A percentile compares a stretch with the other conserved stretches of the same genome.
Conservation (phyloP, 2,329 filamentous ascomycete genomes). For the Penicillium aurantiogriseum region DNA sequence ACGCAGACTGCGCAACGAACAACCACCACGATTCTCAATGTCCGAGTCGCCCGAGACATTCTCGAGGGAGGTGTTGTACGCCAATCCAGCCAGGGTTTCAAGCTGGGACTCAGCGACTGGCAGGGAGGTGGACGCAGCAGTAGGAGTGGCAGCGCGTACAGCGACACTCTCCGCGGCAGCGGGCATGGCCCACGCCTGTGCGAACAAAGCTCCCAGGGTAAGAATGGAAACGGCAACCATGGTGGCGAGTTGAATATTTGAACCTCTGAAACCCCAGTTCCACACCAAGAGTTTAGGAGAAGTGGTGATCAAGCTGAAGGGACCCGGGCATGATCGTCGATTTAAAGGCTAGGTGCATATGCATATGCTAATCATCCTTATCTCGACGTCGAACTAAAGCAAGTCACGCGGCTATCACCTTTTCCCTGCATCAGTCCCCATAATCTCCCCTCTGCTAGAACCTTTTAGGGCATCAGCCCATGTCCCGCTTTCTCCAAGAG, state of each 20-base stretch:
- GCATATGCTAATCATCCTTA: not conserved
- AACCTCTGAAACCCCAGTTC: not conserved
- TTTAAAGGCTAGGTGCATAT: not conserved
- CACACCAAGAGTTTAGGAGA: not conserved
- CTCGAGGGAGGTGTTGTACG: slow-evolving; percentile 12
- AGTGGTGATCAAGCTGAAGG: not conserved
- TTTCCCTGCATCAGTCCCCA: not conserved
- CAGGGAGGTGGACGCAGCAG: slow-evolving; percentile 3
- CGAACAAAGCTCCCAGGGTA: slow-evolving; percentile 14
- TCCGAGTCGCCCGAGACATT: slow-evolving; percentile 2
- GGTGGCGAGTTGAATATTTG: not conserved
- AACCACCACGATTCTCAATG: slow-evolving; percentile 9
- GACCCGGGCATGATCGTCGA: not conserved
- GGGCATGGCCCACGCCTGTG: slow-evolving; percentile 17
- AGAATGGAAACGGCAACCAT: slow-evolving; percentile 20
- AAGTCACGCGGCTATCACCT: not conserved
- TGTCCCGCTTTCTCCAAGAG: not conserved
- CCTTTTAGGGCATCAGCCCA: not conserved
- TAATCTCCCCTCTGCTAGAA: not conserved
- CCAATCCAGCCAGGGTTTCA: slow-evolving; percentile 13
- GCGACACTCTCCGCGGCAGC: too few species aligned
- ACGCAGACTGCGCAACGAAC: slow-evolving; percentile 18
- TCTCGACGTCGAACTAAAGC: not conserved
- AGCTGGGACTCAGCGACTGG: slow-evolving; percentile 17
- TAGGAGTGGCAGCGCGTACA: slow-evolving; percentile 5